A percentile compares a stretch with the other conserved stretches of the same genome.
Evolutionary conservation across 164 flowering plant species (phyloP).

Genomic region (Vitis rotundifolia): DNA sequence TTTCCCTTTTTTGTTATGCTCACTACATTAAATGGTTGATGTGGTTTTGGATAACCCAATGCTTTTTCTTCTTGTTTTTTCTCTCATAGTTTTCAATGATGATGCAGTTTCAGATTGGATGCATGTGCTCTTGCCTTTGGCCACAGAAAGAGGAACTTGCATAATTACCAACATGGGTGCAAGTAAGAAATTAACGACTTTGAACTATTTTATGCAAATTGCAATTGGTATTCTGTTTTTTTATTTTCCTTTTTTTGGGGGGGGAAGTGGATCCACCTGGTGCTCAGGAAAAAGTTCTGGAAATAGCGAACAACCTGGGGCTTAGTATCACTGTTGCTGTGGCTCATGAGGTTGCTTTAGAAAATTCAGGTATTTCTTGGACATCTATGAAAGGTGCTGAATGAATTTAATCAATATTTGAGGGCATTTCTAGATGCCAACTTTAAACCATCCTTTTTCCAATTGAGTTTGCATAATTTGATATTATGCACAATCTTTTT

Average conservation of each 20-base stretch:
- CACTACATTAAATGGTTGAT: not conserved
- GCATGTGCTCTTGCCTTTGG: slow-evolving; percentile 74
- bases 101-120: slow-evolving; percentile 88
- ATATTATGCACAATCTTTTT: not conserved
- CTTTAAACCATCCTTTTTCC: not conserved
- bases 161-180: slow-evolving; percentile 99
- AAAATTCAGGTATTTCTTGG: slow-evolving; percentile 42
- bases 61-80: not conserved
- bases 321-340: slow-evolving; percentile 68
- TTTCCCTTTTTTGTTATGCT: not conserved
- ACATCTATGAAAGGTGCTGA: not conserved
- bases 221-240: not conserved
- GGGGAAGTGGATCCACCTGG: slow-evolving; percentile 78
- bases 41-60: not conserved
- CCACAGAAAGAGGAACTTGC: slow-evolving; percentile 75
- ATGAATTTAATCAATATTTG: not conserved
- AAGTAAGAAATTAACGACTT: slow-evolving; percentile 39
- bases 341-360: slow-evolving; percentile 59
- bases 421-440: not conserved
- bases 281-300: slow-evolving; percentile 77
- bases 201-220: not conserved
- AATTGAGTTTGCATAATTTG: not conserved
- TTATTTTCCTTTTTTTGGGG: not conserved
- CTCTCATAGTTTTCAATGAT: not conserved
- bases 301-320: slow-evolving; percentile 61